These are phyloP conservation scores for Plantago lanceolata DNA, from an alignment of 305 asterid species.

Conservation along the genomic window DNA sequence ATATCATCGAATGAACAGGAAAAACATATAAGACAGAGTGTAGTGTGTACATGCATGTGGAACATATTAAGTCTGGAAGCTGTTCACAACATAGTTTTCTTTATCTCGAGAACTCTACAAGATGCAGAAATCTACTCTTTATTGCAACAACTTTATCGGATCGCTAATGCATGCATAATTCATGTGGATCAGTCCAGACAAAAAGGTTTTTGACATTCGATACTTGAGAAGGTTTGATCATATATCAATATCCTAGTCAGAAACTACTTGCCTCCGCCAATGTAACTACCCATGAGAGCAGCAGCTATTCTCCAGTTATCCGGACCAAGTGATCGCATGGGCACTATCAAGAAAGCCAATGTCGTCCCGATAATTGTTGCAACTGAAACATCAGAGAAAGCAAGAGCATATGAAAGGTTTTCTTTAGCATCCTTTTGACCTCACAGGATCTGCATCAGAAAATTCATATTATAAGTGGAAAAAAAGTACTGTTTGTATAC, in stretches of 20 bases:
- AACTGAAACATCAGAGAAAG: conserved; percentile 41
- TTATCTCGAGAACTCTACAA: not conserved
- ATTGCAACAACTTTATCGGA: no score
- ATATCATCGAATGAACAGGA: conserved; percentile 16
- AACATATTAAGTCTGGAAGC: not conserved
- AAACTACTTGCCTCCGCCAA: conserved; percentile 67
- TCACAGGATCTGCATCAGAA: conserved; percentile 6
- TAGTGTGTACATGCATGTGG: not conserved
- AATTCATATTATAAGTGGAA: not conserved
- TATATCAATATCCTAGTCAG: not conserved
- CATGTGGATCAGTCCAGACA: no score
- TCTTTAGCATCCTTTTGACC: conserved; percentile 14
- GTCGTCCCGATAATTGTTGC: conserved; percentile 64
- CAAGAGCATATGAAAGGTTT: conserved; percentile 10
- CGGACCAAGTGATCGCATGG: conserved; percentile 77
- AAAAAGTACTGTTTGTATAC: not conserved
- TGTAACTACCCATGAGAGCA: conserved; percentile 87
- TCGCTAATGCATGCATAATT: no score
- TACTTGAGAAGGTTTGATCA: not conserved
- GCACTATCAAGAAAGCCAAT: conserved; percentile 69
- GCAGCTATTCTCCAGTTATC: conserved; percentile 84
- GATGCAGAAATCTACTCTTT: not conserved
- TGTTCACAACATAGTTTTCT: no score
- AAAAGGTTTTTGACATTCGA: no score
- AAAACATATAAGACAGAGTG: not conserved